Evolutionary conservation across 257 asterid genomes (phyloP).

Genomic region (Solanum ossicruentum): DNA sequence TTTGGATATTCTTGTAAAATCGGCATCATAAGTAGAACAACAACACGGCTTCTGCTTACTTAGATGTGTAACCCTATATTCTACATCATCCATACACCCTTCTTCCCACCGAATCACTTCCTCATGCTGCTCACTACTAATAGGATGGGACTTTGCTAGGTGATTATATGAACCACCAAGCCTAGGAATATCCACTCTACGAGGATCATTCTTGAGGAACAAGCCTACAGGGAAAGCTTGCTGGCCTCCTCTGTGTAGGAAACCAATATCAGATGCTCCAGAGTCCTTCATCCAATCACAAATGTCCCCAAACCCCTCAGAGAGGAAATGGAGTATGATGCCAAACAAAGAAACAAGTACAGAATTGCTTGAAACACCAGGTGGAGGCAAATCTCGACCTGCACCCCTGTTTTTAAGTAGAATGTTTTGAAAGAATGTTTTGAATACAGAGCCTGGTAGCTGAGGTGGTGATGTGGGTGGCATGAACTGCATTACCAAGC

Average conservation of each 20-base stretch:
- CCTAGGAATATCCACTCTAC: conserved; percentile 72
- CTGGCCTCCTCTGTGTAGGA: conserved; percentile 88
- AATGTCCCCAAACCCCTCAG: conserved; percentile 73
- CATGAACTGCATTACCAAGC: conserved; percentile 77
- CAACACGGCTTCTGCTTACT: conserved; percentile 82
- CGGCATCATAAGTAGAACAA: conserved; percentile 57
- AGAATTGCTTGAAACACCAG: conserved; percentile 90
- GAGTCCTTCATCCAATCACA: conserved; percentile 62
- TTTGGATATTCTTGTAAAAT: conserved; percentile 43
- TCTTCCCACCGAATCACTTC: conserved; percentile 89
- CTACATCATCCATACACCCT: conserved; percentile 81
- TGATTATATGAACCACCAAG: conserved; percentile 88
- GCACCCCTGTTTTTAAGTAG: conserved; percentile 93
- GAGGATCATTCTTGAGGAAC: conserved; percentile 77
- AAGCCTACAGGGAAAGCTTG: conserved; percentile 71
- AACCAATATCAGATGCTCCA: conserved; percentile 60
- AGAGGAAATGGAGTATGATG: conserved; percentile 76
- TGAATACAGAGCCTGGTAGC: conserved; percentile 83
- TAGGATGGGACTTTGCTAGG: conserved; percentile 47
- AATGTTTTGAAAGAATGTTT: conserved; percentile 69
- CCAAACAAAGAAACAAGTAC: conserved; percentile 78
- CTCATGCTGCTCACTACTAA: conserved; percentile 39
- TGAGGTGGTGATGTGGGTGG: conserved; percentile 70
- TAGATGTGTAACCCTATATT: conserved; percentile 58
- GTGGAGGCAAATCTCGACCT: conserved; percentile 79